Conservation (phyloP, 1,284 basidiomycete genomes). For the Omphalotus olearius region DNA sequence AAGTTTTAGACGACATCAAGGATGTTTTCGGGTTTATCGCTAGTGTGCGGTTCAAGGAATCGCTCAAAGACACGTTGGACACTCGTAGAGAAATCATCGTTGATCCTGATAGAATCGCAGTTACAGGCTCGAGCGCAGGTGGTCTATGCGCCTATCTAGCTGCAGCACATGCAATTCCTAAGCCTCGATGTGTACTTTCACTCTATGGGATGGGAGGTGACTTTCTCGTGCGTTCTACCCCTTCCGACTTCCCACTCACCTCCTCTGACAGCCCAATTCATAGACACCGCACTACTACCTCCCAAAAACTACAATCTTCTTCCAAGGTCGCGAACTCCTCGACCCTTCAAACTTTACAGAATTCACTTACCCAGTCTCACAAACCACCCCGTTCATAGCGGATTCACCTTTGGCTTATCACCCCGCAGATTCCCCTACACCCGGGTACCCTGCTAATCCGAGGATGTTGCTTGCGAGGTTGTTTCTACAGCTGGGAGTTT, state of each 20-base stretch:
- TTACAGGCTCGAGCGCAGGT: slow-evolving; percentile 10
- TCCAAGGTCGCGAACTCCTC: slow-evolving; percentile 8
- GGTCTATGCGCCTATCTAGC: slow-evolving; percentile 12
- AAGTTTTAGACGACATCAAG: slow-evolving; percentile 14
- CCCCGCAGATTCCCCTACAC: slow-evolving; percentile 4
- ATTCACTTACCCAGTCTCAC: slow-evolving; percentile 5
- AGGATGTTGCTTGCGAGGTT: slow-evolving; percentile 10
- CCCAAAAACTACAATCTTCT: slow-evolving; percentile 7
- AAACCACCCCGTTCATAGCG: not conserved
- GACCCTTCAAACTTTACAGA: slow-evolving; percentile 2
- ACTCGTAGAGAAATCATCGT: not conserved
- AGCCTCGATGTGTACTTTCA: slow-evolving; percentile 4
- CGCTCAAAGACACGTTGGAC: not conserved
- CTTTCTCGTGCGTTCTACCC: slow-evolving; percentile 4
- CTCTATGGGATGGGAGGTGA: slow-evolving; percentile 11
- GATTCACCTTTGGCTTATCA: slow-evolving; percentile 10
- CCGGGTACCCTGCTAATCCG: slow-evolving; percentile 13
- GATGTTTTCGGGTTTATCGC: slow-evolving; percentile 10
- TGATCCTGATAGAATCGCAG: slow-evolving; percentile 10
- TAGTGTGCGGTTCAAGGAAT: not conserved
- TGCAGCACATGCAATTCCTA: slow-evolving; percentile 9
- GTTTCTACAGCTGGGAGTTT: slow-evolving; percentile 13
- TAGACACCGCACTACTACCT: slow-evolving; percentile 3
- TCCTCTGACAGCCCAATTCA: not conserved
- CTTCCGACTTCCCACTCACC: not conserved